phyloP scores from a whole-genome alignment of 2,329 filamentous ascomycete genomes.

The Ceratocystiopsis sp. region DNA sequence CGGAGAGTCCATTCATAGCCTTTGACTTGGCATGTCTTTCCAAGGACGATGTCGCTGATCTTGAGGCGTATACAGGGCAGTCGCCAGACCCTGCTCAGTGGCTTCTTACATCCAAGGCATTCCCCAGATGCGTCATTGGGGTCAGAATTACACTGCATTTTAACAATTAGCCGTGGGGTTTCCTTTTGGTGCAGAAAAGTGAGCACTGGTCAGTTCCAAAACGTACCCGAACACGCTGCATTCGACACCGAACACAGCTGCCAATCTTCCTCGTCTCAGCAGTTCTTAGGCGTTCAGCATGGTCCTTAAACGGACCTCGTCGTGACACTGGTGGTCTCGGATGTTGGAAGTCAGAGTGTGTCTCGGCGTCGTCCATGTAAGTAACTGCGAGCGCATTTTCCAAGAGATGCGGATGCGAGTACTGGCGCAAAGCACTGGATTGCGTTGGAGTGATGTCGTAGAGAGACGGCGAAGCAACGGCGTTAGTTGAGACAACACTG shows the following conservation, averaged over 20 bases:
- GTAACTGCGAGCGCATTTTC: neutral
- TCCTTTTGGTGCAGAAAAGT: neutral
- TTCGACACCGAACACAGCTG: conserved; percentile 42
- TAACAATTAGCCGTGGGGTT: neutral
- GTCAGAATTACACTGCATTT: conserved; percentile 33
- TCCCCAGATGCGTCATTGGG: conserved; percentile 26
- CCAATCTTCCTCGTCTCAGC: conserved; percentile 40
- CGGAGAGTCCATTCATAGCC: conserved; percentile 42
- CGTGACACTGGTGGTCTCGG: conserved; percentile 21
- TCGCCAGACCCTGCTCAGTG: conserved; percentile 31
- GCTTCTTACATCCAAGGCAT: conserved; percentile 37
- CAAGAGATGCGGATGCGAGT: too few relatives aligned
- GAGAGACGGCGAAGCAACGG: too few relatives aligned
- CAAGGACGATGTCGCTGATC: conserved; percentile 39
- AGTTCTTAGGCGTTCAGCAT: conserved; percentile 32
- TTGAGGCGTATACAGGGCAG: conserved; percentile 44
- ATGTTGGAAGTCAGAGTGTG: neutral
- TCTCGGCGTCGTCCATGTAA: conserved; percentile 3
- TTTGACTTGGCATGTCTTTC: conserved; percentile 40
- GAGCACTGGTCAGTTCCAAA: neutral
- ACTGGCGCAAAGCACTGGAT: too few relatives aligned
- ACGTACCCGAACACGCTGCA: conserved; percentile 44
- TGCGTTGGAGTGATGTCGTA: too few relatives aligned
- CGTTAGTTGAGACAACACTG: too few relatives aligned
- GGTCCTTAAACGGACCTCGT: conserved; percentile 37